Conservation (phyloP, 495 filamentous ascomycete genomes). For the Patellaria atrata region DNA sequence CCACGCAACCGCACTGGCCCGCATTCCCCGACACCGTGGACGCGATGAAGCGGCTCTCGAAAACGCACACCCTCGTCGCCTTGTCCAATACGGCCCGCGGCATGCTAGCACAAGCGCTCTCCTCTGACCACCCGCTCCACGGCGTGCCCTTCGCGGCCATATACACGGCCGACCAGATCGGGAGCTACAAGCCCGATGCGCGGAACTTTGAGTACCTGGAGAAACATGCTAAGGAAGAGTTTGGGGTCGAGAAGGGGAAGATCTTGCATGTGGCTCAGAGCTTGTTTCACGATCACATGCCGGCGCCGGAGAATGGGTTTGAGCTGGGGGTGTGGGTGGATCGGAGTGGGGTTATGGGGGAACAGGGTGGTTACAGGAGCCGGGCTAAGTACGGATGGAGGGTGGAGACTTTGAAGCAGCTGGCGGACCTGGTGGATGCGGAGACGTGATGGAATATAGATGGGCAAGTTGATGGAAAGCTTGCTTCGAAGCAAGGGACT, state of each 20-base stretch:
- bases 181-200: slow-evolving; percentile 14
- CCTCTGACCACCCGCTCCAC: no score
- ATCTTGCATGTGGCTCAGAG: slow-evolving; percentile 16
- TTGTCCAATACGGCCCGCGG: slow-evolving; percentile 9
- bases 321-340: no score
- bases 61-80: slow-evolving; percentile 14
- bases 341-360: no score
- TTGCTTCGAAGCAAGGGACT: no score
- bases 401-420: slow-evolving; percentile 53
- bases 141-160: slow-evolving; percentile 11
- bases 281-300: slow-evolving; percentile 15
- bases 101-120: no score
- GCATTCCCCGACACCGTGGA: slow-evolving; percentile 18
- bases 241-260: slow-evolving; percentile 11
- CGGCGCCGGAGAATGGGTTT: slow-evolving; percentile 9
- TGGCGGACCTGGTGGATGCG: slow-evolving; percentile 59
- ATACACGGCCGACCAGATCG: slow-evolving; percentile 16
- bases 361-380: no score
- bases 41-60: slow-evolving; percentile 12
- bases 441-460: slow-evolving; percentile 12
- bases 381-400: slow-evolving; percentile 37
- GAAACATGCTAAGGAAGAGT: slow-evolving; percentile 7
- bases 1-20: slow-evolving; percentile 11
- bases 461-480: not conserved
- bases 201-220: slow-evolving; percentile 18